These are phyloP conservation scores for Fusarium annulatum DNA, from an alignment of 2,329 filamentous ascomycete genomes.

Conservation along the genomic window DNA sequence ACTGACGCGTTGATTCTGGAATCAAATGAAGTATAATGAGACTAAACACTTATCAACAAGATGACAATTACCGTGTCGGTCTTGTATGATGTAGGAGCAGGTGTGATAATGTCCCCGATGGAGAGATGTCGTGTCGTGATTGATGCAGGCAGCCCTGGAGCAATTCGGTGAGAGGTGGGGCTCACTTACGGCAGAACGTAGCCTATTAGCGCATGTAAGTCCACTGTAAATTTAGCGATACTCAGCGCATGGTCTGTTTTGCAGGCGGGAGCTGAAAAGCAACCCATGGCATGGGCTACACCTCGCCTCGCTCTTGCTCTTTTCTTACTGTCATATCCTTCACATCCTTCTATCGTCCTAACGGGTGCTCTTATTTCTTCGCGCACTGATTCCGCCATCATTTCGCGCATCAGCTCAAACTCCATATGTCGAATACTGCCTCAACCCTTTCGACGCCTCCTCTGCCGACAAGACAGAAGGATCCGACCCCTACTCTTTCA, in stretches of 20 bases:
- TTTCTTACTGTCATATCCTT: not conserved
- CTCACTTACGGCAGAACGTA: not conserved
- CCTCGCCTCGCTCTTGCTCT: not conserved
- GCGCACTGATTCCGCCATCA: too few species aligned
- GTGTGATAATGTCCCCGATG: not conserved
- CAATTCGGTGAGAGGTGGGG: not conserved
- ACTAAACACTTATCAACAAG: not conserved
- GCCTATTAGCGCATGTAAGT: not conserved
- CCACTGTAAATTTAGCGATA: not conserved
- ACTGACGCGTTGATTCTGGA: not conserved
- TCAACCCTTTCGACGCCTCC: not conserved
- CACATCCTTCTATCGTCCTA: not conserved
- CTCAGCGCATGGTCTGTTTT: not conserved
- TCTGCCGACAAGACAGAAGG: not conserved
- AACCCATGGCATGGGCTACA: not conserved
- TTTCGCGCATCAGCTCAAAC: not conserved
- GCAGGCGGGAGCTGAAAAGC: not conserved
- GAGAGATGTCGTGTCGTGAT: not conserved
- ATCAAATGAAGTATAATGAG: not conserved
- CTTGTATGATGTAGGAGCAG: not conserved
- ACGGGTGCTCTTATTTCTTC: not conserved
- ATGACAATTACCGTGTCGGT: rapidly evolving
- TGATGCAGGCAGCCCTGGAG: not conserved
- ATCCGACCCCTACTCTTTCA: not conserved
- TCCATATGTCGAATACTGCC: not conserved